Base-by-base conservation (phyloP, 371 early-diverging fungal genomes). In the Mortierella sp. region DNA sequence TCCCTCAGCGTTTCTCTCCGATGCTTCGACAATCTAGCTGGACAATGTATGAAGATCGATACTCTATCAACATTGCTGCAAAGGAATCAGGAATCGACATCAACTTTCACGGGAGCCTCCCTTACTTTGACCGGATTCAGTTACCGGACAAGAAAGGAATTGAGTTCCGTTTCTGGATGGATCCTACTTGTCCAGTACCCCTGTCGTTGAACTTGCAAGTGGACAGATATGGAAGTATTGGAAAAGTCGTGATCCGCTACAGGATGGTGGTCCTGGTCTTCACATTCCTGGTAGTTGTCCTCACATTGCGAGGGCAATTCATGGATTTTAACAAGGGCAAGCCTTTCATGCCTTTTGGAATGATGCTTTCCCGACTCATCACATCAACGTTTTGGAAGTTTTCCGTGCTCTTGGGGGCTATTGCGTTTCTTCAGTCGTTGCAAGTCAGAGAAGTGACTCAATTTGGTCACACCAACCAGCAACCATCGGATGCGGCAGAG, bases 171-270 rank as follows among this genome's bases (percentile, higher is more conserved):
- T 65, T 94, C 42, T 91, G 91, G 90, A 85, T 86, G 73, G 92
- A 92, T 59, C 86, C 91, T 2, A 81, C 76, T 0, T 87, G 86
- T 38, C 64, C 82, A 14, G 76, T 83, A 2, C 87, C 87, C 0
- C 49, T 88, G 13, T 71, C 82, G 5, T 28, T 93, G 6, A 81
- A 84, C 26, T 63, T 93, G 27, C 67, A 78, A 1, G 82, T 93
- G 27, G 91, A 93, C 79, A 88, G 83, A 86, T 92, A 92, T 69
- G 90, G 91, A 18, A 90, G 91, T 60, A 76, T 91, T 38, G 91
- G 91, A 48, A 85, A 92, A 21, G 67, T 89, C 30, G 85, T 92
- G 8, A 90, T 90, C 63, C 82, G 94, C 28, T 89, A 91, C 53
- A 88, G 92, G 14, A 90, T 91, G 66, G 88, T 91, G 52, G 69